These are phyloP conservation scores for Ophiostoma ulmi DNA, from an alignment of 2,329 filamentous ascomycete genomes.

Conservation along the genomic window DNA sequence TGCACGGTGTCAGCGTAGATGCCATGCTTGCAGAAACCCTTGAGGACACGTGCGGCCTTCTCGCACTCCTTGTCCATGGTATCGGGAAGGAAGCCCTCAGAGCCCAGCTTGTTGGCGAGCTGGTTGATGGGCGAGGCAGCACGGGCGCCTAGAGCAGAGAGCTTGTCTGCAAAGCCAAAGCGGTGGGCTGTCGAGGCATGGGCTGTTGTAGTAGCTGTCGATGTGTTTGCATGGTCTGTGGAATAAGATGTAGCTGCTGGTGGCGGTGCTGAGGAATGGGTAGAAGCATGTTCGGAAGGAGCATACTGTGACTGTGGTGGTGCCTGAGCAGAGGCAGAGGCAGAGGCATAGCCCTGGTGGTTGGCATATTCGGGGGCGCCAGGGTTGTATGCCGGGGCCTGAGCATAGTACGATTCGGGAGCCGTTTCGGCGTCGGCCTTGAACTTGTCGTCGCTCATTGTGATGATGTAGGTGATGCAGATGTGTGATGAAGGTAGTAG, in stretches of 20 bases:
- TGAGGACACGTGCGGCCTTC: slow-evolving; percentile 79
- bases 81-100: slow-evolving; percentile 79
- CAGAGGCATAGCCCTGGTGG: slow-evolving; percentile 19
- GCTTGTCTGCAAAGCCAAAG: slow-evolving; percentile 30
- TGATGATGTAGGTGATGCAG: not conserved
- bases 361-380: slow-evolving; percentile 28
- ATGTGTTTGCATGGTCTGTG: not conserved
- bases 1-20: slow-evolving; percentile 42
- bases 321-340: slow-evolving; percentile 14
- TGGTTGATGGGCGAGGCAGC: slow-evolving; percentile 71
- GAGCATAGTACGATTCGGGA: slow-evolving; percentile 18
- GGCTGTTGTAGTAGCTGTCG: not conserved
- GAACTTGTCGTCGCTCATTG: slow-evolving; percentile 1
- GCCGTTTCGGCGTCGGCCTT: slow-evolving; percentile 3
- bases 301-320: slow-evolving; percentile 11
- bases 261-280: not conserved
- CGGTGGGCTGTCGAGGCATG: not conserved
- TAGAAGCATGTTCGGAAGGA: not conserved
- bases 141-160: slow-evolving; percentile 39
- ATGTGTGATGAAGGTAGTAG: not conserved
- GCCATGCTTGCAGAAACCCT: slow-evolving; percentile 72
- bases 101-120: slow-evolving; percentile 75
- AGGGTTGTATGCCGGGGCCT: slow-evolving; percentile 28
- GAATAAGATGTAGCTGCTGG: not conserved
- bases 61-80: slow-evolving; percentile 84